Conservation (phyloP, 2,329 filamentous ascomycete genomes). For the Elsinoe ampelina region DNA sequence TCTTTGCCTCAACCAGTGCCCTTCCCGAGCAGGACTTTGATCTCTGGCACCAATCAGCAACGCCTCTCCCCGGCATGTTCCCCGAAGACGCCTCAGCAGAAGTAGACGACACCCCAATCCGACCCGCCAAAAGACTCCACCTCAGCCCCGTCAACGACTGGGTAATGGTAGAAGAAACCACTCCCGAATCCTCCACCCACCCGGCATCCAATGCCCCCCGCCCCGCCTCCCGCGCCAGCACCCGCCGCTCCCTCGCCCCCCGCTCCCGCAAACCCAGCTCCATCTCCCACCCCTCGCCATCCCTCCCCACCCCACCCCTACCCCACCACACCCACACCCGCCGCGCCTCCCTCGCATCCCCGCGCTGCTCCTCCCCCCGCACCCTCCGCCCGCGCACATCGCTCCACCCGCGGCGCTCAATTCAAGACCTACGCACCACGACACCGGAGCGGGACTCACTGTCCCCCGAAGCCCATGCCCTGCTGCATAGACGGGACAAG, state of each 20-base stretch:
- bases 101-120: constrained; percentile 33
- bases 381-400: constrained; percentile 16
- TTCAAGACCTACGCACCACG: not conserved
- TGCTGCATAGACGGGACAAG: constrained; percentile 60
- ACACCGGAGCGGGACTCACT: constrained; percentile 22
- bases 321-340: constrained; percentile 24
- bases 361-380: constrained; percentile 31
- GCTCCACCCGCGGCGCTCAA: not conserved
- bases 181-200: not conserved
- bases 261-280: constrained; percentile 9
- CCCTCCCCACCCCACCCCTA: not conserved
- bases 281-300: constrained; percentile 20
- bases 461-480: constrained; percentile 59
- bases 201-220: not conserved
- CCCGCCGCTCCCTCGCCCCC: constrained; percentile 25
- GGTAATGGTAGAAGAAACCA: constrained; percentile 34
- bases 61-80: constrained; percentile 46
- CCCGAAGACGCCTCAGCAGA: constrained; percentile 35
- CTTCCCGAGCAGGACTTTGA: constrained; percentile 8
- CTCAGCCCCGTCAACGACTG: constrained; percentile 40
- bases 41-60: constrained; percentile 23
- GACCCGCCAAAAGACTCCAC: constrained; percentile 39
- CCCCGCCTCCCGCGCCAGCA: constrained; percentile 24
- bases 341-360: constrained; percentile 47
- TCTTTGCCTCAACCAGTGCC: constrained; percentile 14